Evolutionary conservation across 2,329 filamentous ascomycete genomes (phyloP), one percentile per base, ranked within the genome.

Genomic region (Apiospora arundinis): DNA sequence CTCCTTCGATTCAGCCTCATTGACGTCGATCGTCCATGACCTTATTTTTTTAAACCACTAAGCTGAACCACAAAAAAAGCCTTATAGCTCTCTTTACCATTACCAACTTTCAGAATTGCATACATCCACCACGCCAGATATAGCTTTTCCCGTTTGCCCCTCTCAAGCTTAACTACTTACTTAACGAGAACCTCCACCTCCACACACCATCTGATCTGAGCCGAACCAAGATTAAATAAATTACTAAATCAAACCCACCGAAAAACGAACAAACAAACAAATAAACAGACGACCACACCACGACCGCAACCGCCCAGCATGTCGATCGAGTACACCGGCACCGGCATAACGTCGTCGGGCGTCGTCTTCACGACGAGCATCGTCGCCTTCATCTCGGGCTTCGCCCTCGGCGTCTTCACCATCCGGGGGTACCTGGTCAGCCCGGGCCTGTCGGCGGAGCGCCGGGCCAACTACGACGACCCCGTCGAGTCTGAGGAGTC

Each of bases 381-480:
- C 73, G 84, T 95, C 71, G 89, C 92, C 74, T 91, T 93, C 75
- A 80, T 96, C 70, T 88, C 90, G 0, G 95, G 95, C 77, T 97
- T 95, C 83, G 90, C 95, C 48, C 88, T 97, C 18, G 94, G 93
- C 74, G 84, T 97, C 72, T 95, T 95, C 82, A 87, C 91, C 23
- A 88, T 89, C 73, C 86, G 82, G 71, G 89, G 89, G 71, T 90
- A 90, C 83, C 79, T 90, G 65, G 83, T 90, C 76, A 85, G 88
- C n/a, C 86, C 88, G 1, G 80, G 82, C 72, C 82, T 92, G 75
- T 84, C 81, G 75, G 81, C 89, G 79, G 84, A 92, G 86, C 84
- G 91, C 80, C 82, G 83, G 80, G 81, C 85, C 82, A 86, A 87
- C 78, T 82, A 86, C 14, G 78, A 84, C 66, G 90, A 93, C 77